These are phyloP conservation scores for Metahyphopichia silvanorum DNA, from an alignment of 805 yeast species.

Conservation along the genomic window DNA sequence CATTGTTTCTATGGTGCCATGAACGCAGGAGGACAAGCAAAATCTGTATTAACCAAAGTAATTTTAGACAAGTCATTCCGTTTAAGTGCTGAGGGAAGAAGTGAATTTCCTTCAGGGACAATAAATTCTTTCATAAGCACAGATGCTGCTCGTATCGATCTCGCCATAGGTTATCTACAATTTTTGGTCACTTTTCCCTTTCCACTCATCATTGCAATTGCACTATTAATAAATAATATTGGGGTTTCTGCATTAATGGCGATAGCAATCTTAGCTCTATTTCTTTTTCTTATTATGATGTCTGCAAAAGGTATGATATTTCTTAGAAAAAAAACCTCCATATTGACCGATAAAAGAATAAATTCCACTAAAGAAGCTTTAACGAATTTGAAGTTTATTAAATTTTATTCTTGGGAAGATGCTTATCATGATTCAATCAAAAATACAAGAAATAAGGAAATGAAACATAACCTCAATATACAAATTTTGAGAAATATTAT, in stretches of 20 bases:
- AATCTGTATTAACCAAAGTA: conserved; percentile 38
- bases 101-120: conserved; percentile 35
- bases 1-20: conserved; percentile 42
- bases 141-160: conserved; percentile 41
- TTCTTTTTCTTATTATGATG: conserved; percentile 30
- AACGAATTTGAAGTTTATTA: conserved; percentile 39
- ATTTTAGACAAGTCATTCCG: conserved; percentile 37
- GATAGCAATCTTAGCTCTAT: conserved; percentile 36
- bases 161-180: conserved; percentile 43
- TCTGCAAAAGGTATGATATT: conserved; percentile 32
- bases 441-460: conserved; percentile 35
- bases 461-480: conserved; percentile 38
- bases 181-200: conserved; percentile 40
- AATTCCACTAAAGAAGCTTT: conserved; percentile 42
- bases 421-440: conserved; percentile 37
- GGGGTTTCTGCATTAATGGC: conserved; percentile 42
- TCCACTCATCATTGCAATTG: conserved; percentile 38
- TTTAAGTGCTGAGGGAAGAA: conserved; percentile 29
- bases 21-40: conserved; percentile 41
- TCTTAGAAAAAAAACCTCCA: conserved; percentile 33
- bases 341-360: conserved; percentile 40
- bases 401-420: conserved; percentile 46
- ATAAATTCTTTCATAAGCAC: conserved; percentile 41
- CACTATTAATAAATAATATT: conserved; percentile 29
- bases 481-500: conserved; percentile 39